Evolutionary conservation across 495 filamentous ascomycete species (phyloP), one percentile per base, ranked within the genome.

Genomic region (Melanomma pulvis-pyrius): DNA sequence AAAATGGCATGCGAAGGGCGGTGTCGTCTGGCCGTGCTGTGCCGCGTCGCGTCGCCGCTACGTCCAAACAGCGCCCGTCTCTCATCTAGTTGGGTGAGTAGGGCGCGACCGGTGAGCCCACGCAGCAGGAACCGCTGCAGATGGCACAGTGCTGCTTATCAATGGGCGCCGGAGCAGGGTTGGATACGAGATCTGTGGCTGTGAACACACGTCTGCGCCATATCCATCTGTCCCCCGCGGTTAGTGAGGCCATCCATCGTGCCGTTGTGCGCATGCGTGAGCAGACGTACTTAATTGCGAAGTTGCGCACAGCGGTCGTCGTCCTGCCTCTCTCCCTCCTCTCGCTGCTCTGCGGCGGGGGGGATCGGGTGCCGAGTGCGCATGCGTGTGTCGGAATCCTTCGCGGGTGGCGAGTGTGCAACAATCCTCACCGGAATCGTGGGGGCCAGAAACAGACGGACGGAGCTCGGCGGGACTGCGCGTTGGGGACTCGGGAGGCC

Each of bases 1-100:
- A 67, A 61, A 67, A 55, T 25, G 6, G 28, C 48, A 3, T 49
- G 54, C 29, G 58, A 67, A 30, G 19, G 22, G 64, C 64, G 64
- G 64, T 67, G 49, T 9, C 17, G 24, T 48, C 22, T n/a, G 19
- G 41, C 53, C 30, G 17, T 44, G 1, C 56, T 21, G 41, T 48
- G 41, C 30, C 21, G 21, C 61, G 29, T n/a, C 28, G 15, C 19
- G 25, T 32, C 44, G 4, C 56, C 56, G 36, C 41, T 59, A 7
- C 56, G 39, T 8, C 56, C 36, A 22, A 59, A 59, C 7, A 5
- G 56, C 32, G 25, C 51, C 13, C 51, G 51, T 19, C 51, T 26
- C n/a, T 30, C 51, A 9, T 24, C 9, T 19, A 9, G 9, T 22
- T 7, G 9, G 19, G 7, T 8, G 13, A 36, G 11, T 55, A 41